Evolutionary conservation across 352 stramenopile genomes (phyloP), one percentile per base, ranked within the genome.

Genomic region (Elongisporangium undulatum): DNA sequence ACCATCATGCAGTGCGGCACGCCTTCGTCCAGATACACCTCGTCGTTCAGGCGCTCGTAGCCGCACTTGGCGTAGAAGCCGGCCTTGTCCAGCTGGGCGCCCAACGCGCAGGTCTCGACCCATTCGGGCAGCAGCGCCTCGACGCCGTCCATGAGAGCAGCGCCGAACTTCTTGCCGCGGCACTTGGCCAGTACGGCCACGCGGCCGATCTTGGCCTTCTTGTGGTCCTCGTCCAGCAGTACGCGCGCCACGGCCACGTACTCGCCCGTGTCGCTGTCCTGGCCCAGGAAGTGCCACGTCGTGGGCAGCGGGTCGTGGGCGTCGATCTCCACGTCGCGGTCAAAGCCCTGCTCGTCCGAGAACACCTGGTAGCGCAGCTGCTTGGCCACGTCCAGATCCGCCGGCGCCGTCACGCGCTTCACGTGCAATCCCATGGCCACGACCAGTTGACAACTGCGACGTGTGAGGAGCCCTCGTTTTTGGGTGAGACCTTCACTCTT

Each of bases 61-160:
- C 82, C 82, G 45, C 82, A 89, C 55, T 84, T 85, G 50, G 79
- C 73, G 56, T 89, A 91, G 62, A 91, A 91, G 0, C 55, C 75
- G 39, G 75, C 74, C 62, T 82, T 84, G 67, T 70, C 64, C 34
- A 72, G 77, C 53, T 88, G 77, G 49, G 82, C 74, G 12, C 74
- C 84, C n/a, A 91, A 63, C 51, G 66, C 58, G 24, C 79, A 82
- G 53, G 49, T 49, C 38, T 87, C 77, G 6, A 73, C 73, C 17
- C 72, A 64, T 45, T 72, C 58, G 1, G 61, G 67, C 17, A 89
- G 58, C 19, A 68, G 50, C 49, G 76, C 53, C 50, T 91, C 81
- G 13, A 85, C 61, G 10, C 57, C 75, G n/a, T 69, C 34, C 77
- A 91, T 91, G 41, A 91, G 61, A 56, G 66, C 64, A 17, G 64